phyloP scores from a whole-genome alignment of 257 asterid genomes.

The Parsonsia alboflavescens region DNA sequence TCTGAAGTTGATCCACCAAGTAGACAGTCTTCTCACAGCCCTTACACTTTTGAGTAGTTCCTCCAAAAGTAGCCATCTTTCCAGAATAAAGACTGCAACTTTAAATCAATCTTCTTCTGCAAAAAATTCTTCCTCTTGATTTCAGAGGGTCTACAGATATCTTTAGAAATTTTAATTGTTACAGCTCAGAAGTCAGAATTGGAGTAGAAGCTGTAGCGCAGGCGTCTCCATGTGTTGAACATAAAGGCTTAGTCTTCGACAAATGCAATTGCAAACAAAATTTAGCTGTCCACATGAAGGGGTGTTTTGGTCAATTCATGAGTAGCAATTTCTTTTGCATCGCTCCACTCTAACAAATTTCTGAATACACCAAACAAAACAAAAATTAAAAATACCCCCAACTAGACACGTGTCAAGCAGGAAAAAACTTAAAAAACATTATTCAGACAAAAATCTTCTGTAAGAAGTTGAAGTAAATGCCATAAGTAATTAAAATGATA shows the following conservation, averaged over 20 bases:
- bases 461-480: no score
- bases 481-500: no score
- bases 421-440: background rate
- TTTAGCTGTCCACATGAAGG: slow-evolving; percentile 20
- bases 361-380: background rate
- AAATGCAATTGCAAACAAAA: slow-evolving; percentile 14
- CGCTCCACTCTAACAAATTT: background rate
- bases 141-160: background rate
- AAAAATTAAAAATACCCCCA: no score
- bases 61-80: slow-evolving; percentile 27
- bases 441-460: background rate
- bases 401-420: background rate
- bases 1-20: slow-evolving; percentile 35
- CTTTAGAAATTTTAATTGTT: slow-evolving; percentile 4
- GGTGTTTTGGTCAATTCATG: background rate
- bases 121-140: background rate
- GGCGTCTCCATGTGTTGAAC: slow-evolving; percentile 22
- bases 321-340: background rate
- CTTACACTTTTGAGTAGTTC: slow-evolving; percentile 34
- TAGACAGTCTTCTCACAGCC: slow-evolving; percentile 35
- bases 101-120: background rate
- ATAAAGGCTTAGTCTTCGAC: slow-evolving; percentile 15
- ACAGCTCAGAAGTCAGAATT: slow-evolving; percentile 20
- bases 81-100: background rate
- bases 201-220: background rate